phyloP scores from a whole-genome alignment of 2,329 filamentous ascomycete species.

The Xylaria polymorpha region DNA sequence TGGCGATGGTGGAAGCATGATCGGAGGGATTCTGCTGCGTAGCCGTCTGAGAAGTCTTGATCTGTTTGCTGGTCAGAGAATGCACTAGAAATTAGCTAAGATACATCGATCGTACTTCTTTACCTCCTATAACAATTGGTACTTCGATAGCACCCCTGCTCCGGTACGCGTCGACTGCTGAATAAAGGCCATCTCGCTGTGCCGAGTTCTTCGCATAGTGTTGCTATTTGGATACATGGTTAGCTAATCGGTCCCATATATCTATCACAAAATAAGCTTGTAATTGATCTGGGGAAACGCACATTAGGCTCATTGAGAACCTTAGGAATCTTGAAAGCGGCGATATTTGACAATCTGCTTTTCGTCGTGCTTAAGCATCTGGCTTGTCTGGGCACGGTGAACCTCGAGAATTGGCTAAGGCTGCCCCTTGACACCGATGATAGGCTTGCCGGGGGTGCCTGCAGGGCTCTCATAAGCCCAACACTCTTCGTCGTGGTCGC shows the following conservation, averaged over 20 bases:
- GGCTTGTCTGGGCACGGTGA: conserved; percentile 12
- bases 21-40: conserved; percentile 86
- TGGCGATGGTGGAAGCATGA: conserved; percentile 80
- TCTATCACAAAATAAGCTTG: not conserved
- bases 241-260: not conserved
- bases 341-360: conserved; percentile 68
- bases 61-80: conserved; percentile 55
- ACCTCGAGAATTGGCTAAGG: conserved; percentile 12
- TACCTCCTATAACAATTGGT: conserved; percentile 84
- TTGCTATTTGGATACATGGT: conserved; percentile 66
- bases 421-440: conserved; percentile 26
- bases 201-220: conserved; percentile 87
- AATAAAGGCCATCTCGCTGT: conserved; percentile 79
- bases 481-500: conserved; percentile 40
- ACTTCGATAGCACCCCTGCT: conserved; percentile 78
- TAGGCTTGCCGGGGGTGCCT: conserved; percentile 32
- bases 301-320: conserved; percentile 97
- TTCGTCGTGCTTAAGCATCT: conserved; percentile 49
- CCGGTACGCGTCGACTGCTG: conserved; percentile 77
- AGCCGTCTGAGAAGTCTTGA: conserved; percentile 73
- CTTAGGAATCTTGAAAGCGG: conserved; percentile 87
- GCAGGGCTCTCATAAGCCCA: conserved; percentile 44
- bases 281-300: conserved; percentile 53
- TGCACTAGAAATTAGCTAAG: not conserved
- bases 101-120: conserved; percentile 67